Conservation (phyloP, 2,329 filamentous ascomycete species). For the Endoconidiophora laricicola region DNA sequence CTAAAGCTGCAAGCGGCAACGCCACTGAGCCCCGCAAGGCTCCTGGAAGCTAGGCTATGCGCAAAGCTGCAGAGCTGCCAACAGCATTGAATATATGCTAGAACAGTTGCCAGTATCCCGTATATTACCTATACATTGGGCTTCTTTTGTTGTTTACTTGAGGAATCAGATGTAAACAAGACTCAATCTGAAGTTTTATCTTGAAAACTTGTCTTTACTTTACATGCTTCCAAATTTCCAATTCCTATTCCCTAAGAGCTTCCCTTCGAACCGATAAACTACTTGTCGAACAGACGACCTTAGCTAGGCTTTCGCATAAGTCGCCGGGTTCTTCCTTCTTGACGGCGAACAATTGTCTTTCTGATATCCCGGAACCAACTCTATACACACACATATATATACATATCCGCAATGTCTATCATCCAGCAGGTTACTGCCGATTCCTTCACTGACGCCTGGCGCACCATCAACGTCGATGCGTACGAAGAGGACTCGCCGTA, state of each 20-base stretch:
- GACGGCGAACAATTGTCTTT: not conserved
- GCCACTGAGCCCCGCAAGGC: conserved; percentile 9
- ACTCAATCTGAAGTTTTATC: too few species aligned
- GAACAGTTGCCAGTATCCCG: too few species aligned
- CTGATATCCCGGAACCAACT: not conserved
- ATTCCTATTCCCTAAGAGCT: not conserved
- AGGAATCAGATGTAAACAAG: too few species aligned
- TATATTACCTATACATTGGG: too few species aligned
- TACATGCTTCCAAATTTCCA: not conserved
- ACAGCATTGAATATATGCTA: not conserved
- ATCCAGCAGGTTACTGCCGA: conserved; percentile 47
- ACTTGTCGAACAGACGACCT: too few species aligned
- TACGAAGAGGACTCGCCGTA: conserved; percentile 75
- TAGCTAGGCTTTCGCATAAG: conserved; percentile 2
- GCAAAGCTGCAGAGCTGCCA: not conserved
- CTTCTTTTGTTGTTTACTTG: too few species aligned
- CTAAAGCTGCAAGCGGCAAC: not conserved
- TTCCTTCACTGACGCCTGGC: conserved; percentile 49
- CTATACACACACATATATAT: not conserved
- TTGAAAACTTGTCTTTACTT: not conserved
- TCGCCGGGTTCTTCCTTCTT: not conserved
- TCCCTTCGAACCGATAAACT: not conserved
- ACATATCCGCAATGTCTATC: conserved; percentile 37
- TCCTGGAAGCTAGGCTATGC: conserved; percentile 4
- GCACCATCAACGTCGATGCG: conserved; percentile 88